Base-by-base conservation (phyloP, 345 rosid genomes). In the Eucalyptus erythrocorys region DNA sequence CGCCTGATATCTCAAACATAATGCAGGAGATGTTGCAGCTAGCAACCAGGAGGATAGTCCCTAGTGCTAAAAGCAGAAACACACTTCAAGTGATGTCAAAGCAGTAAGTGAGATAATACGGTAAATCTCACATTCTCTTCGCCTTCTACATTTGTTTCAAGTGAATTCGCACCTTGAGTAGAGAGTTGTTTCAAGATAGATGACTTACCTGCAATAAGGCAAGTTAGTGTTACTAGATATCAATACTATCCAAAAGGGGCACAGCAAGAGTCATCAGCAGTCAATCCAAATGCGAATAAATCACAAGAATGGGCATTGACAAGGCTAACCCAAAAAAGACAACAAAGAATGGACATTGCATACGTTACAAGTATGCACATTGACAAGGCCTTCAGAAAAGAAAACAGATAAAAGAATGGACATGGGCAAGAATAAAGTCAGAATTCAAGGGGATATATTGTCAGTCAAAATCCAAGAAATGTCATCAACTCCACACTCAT, bases 51-150 rank as follows among this genome's bases (percentile, higher is more conserved):
- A 68, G 80, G 80, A 68, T 68, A 68, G 80, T 68, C 17, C 43
- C 80, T 68, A 34, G 24, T 68, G 26, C 80, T 37, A 37, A 76
- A 76, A 37, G 45, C 27, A 76, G 45, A 76, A 37, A 76, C 82
- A 37, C 82, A 76, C 82, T 76, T 37, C 45, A 37, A 76, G 45
- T 76, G 82, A 76, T 37, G 82, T 47, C 30, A 27, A 45, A 88
- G 27, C 34, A 1, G 32, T 81, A 26, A 81, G 40, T 59, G 87
- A 50, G 32, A 59, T 27, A 48, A 68, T n/a, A 88, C 57, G 3
- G 66, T 26, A 88, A 43, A 76, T 86, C 95, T 93, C 90, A 94
- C 99, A 91, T 94, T 95, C 87, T 93, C 97, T 87, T 92, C 96
- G 80, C 92, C 96, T 87, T 91, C 94, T 42, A 48, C 76, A 49